Base-by-base conservation (phyloP, 306 rosid species). In the Betula pendula region DNA sequence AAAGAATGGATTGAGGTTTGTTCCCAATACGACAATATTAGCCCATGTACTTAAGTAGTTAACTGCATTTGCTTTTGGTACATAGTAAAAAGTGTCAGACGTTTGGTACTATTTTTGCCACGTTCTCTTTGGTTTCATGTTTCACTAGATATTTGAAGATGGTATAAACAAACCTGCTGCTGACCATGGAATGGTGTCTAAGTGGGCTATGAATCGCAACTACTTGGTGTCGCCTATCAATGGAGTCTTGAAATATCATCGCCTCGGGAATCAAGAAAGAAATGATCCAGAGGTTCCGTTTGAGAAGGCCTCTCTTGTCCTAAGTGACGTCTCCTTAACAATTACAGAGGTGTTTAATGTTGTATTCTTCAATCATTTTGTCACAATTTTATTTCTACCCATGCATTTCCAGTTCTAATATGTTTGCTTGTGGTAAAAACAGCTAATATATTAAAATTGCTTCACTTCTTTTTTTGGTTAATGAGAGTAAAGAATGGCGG, bases 1-100 rank as follows among this genome's bases (percentile, higher is more conserved):
- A 83, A 74, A 56, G 97, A 95, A 84, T 95, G 99, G 99, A 81
- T 95, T 42, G 90, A 92, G 99, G 99, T 95, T 81, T 87, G 82
- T 76, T 84, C 63, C 79, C 20, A 74, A 75, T 76, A 47, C 70
- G 16, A 29, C 72, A 56, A 65, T 72, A 65, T 22, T 33, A 4
- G 25, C 71, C 22, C 66, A 53, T 77, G 48, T 74, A 44, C 63
- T 81, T 13, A 44, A 22, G 51, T 48, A 70, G 60, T 82, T 74
- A 13, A 56, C 49, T 45, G 35, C 35, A 45, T 56, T 50, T 40
- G 50, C 38, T 67, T 14, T 67, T 33, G 73, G 31, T 33, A n/a
- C 42, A 67, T 31, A 0, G 58, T 49, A 44, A 49, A 50, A 62
- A 29, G 42, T n/a, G 29, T 50, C 48, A 63, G 70, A 40, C 56